Base-by-base conservation (phyloP, 495 filamentous ascomycete genomes). In the Podospora pseudocomata region DNA sequence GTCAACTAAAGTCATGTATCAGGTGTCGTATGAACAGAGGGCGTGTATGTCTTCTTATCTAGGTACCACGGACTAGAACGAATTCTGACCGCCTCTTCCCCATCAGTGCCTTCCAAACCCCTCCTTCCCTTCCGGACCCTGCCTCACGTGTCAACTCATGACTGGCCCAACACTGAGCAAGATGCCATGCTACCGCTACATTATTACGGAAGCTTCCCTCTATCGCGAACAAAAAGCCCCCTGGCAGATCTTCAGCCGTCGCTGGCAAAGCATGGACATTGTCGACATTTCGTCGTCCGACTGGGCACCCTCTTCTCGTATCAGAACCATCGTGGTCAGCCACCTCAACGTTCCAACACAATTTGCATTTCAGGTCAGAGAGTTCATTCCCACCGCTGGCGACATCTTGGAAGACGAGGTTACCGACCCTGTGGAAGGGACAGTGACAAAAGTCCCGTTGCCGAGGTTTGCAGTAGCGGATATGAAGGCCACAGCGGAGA, bases 181-280 rank as follows among this genome's bases (percentile, higher is more conserved):
- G 30, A 70, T 75, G 69, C 73, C 71, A 23, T 75, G 73, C 64
- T 73, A 70, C 57, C 71, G 73, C 0, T 75, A 73, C 60, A 75
- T 75, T 20, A 65, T 75, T 53, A 75, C 73, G 1, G 73, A 75
- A 23, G 71, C 73, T 1, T 70, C 69, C 5, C 66, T 75, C n/a
- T 75, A 73, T 60, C 67, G 73, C 26, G 73, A 75, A 44, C 73
- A 75, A 53, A 58, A 64, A 11, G 69, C 57, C 1, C 73, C 73
- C 2, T 75, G 63, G 23, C 72, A 74, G 57, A 18, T 72, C 13
- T 73, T 68, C 61, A 64, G 66, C 7, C 67, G 64, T 23, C 67
- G 73, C 2, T 75, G 73, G 73, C 71, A 75, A 60, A 70, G 56
- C 55, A 75, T 75, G 73, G 73, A 75, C 44, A 71, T 75, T 28